Base-by-base conservation (phyloP, 768 basidiomycete species). In the Austroboletus eburneus region DNA sequence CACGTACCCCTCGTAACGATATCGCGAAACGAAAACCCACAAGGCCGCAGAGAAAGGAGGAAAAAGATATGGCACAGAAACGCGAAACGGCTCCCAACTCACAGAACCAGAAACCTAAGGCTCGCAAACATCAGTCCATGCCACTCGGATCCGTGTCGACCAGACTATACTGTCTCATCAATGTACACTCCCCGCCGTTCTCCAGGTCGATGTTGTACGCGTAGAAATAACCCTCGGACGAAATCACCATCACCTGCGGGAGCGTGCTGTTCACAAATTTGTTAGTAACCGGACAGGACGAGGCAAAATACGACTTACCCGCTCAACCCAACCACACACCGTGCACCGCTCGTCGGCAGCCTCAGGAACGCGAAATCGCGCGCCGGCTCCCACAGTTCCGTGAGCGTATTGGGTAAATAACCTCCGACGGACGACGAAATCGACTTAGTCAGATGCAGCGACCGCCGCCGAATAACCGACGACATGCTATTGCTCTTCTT, bases 171-270 rank as follows among this genome's bases (percentile, higher is more conserved):
- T 95, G 92, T 72, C 95, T 95, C 78, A 93, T 86, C 59, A 99
- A 65, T 17, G 86, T 79, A 57, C 95, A 98, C 67, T 99, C 95
- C 3, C 95, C 95, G 3, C 95, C 95, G 42, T 86, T 85, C 66
- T 99, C 95, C 50, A 98, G 69, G 69, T 99, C 95, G 59, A 99
- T 95, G 57, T 78, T 89, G 66, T 98, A 98, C 14, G 87, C 82
- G 62, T 99, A 97, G 65, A 96, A 95, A 57, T 91, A 88, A 2
- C 95, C 95, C 48, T 97, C 93, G 0, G 90, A 88, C 0, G 92
- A 93, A 46, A 98, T 81, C 20, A 99, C 93, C 91, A 96, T 95
- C 10, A 97, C 86, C 50, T 99, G 95, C 0, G 95, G 94, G 69
- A 90, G 87, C 7, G 91, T 92, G 16, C 91, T 93, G 59, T 14